Conservation (phyloP, 1,139 yeast genomes). For the Zygosaccharomyces sapae region DNA sequence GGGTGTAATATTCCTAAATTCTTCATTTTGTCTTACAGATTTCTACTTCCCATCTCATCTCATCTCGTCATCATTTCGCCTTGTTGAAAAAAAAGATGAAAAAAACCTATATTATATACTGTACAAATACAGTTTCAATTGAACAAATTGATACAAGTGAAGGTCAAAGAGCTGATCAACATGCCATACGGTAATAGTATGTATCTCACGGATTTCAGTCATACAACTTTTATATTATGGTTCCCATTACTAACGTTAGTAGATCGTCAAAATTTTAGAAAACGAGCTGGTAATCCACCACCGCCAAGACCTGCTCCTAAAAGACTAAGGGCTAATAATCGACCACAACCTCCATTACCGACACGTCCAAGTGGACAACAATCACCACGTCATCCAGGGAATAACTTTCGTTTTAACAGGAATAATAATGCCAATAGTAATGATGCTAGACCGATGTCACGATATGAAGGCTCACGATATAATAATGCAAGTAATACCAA, state of each 20-base stretch:
- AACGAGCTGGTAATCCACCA: slow-evolving; percentile 18
- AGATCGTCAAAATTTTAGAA: slow-evolving; percentile 16
- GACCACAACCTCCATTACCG: slow-evolving; percentile 13
- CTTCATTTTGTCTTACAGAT: neutral
- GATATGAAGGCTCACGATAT: slow-evolving; percentile 16
- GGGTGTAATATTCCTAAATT: no score
- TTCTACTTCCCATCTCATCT: slow-evolving; percentile 1
- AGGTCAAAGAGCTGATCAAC: neutral
- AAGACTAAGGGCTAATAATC: slow-evolving; percentile 14
- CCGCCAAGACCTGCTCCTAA: slow-evolving; percentile 16
- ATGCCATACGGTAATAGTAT: slow-evolving; percentile 16
- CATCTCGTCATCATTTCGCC: slow-evolving; percentile 3
- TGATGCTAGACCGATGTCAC: slow-evolving; percentile 9
- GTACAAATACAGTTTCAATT: neutral
- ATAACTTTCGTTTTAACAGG: slow-evolving; percentile 10
- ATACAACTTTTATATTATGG: neutral
- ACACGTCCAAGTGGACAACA: slow-evolving; percentile 9
- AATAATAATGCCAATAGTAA: slow-evolving; percentile 2
- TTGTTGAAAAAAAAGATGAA: slow-evolving; percentile 3
- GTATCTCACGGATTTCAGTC: slow-evolving; percentile 1
- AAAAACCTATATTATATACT: neutral
- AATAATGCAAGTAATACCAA: slow-evolving; percentile 1
- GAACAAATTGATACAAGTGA: neutral
- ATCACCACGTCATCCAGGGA: slow-evolving; percentile 6
- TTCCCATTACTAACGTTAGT: slow-evolving; percentile 9